phyloP scores from a whole-genome alignment of 768 basidiomycete species.

The Leucosporidium yakuticum region DNA sequence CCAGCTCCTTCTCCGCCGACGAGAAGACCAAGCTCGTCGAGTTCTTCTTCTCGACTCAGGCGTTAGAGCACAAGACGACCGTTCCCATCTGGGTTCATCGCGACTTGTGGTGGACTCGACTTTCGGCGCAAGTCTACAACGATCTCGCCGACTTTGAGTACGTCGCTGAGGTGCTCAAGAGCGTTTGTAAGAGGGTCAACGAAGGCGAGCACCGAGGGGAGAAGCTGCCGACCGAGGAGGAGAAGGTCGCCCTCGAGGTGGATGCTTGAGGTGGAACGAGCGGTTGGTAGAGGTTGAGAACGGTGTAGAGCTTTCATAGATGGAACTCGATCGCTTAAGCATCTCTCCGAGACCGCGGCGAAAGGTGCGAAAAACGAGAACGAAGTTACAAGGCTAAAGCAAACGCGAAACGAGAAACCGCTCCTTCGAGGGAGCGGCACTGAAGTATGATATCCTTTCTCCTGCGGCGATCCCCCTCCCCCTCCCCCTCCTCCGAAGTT shows the following conservation, averaged over 20 bases:
- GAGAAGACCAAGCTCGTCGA: neutral
- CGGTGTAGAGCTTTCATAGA: neutral
- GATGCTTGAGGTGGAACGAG: neutral
- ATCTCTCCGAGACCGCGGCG: too few relatives aligned
- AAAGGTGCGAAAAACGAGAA: too few relatives aligned
- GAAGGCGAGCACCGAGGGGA: neutral
- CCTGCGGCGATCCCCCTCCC: too few relatives aligned
- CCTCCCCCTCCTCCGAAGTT: too few relatives aligned
- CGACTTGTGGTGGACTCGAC: slow-evolving; percentile 6
- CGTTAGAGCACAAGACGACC: neutral
- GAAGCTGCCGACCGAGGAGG: neutral
- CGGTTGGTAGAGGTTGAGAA: too few relatives aligned
- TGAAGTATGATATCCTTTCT: too few relatives aligned
- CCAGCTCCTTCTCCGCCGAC: neutral
- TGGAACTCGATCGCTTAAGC: too few relatives aligned
- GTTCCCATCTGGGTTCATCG: slow-evolving; percentile 10
- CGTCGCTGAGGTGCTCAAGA: slow-evolving; percentile 11
- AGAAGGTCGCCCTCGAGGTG: neutral
- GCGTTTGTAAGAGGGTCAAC: slow-evolving; percentile 16
- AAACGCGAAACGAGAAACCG: too few relatives aligned
- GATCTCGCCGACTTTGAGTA: slow-evolving; percentile 29
- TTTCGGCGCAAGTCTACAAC: slow-evolving; percentile 35
- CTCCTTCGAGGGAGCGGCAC: too few relatives aligned
- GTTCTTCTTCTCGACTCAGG: slow-evolving; percentile 7
- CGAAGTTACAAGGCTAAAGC: too few relatives aligned